Evolutionary conservation across 1,284 basidiomycete species (phyloP).

Genomic region (Heterobasidion parviporum): DNA sequence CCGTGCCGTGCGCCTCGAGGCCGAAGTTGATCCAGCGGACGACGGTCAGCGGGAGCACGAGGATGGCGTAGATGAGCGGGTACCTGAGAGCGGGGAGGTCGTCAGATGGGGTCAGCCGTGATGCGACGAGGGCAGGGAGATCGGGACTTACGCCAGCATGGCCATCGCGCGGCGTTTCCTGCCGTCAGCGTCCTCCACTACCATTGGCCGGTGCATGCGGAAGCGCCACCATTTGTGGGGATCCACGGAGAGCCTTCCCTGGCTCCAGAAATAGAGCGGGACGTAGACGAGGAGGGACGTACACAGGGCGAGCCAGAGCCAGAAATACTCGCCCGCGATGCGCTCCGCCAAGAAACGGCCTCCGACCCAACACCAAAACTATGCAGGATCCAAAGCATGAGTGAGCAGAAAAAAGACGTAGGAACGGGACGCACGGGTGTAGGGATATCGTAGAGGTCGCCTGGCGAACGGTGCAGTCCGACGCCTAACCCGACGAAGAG

Average conservation of each 20-base stretch:
- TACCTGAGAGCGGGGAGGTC: conserved; percentile 17
- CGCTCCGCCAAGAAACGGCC: conserved; percentile 25
- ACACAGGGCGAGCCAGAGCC: conserved; percentile 37
- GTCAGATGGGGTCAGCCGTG: neutral
- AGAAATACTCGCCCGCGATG: conserved; percentile 40
- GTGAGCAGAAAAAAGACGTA: neutral
- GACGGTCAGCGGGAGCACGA: conserved; percentile 15
- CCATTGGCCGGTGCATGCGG: neutral
- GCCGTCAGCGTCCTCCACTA: neutral
- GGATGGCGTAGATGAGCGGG: conserved; percentile 27
- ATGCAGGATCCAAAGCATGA: neutral
- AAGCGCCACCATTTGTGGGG: conserved; percentile 8
- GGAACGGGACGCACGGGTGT: conserved; percentile 9
- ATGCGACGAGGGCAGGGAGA: neutral
- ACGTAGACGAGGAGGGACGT: conserved; percentile 31
- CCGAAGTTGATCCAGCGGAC: conserved; percentile 35
- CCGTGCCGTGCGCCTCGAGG: conserved; percentile 6
- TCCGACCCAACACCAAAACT: conserved; percentile 42
- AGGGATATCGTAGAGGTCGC: conserved; percentile 12
- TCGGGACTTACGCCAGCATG: conserved; percentile 39
- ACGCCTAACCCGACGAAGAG: conserved; percentile 12
- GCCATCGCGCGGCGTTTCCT: conserved; percentile 25
- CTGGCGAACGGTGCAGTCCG: conserved; percentile 8
- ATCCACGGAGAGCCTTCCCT: conserved; percentile 15
- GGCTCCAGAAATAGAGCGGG: conserved; percentile 29